Conservation (phyloP, 2,329 filamentous ascomycete genomes). For the Furcasterigmium sp. region DNA sequence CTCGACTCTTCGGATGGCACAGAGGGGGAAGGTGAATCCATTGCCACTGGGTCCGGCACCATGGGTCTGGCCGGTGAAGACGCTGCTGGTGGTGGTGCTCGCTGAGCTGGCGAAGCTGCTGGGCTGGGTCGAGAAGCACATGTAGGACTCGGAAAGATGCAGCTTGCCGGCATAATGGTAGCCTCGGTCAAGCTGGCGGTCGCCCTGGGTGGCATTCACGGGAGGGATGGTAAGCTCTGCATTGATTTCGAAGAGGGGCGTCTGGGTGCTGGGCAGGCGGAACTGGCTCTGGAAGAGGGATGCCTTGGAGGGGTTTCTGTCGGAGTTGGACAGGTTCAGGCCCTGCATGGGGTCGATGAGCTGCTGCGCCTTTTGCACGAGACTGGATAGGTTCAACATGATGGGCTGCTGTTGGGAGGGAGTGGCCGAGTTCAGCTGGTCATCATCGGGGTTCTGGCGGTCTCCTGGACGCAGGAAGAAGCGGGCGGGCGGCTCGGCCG, state of each 20-base stretch:
- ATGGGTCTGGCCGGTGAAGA: conserved; percentile 88
- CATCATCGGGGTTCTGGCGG: conserved; percentile 19
- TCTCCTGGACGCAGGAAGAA: conserved; percentile 9
- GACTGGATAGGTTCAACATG: conserved; percentile 64
- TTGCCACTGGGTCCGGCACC: conserved; percentile 90
- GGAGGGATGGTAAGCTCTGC: conserved; percentile 87
- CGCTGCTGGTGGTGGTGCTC: conserved; percentile 71
- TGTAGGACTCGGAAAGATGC: conserved; percentile 87
- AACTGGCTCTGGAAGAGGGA: conserved; percentile 95
- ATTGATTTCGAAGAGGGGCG: conserved; percentile 91
- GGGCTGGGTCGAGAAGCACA: conserved; percentile 94
- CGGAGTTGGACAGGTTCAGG: conserved; percentile 65
- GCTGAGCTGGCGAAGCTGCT: conserved; percentile 80
- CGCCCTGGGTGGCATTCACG: conserved; percentile 63
- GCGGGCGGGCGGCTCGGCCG: conserved; percentile 4
- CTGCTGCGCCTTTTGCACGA: conserved; percentile 94
- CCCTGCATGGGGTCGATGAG: conserved; percentile 86
- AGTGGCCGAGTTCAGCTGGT: conserved; percentile 18
- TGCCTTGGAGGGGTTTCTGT: conserved; percentile 83
- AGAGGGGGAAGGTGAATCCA: conserved; percentile 91
- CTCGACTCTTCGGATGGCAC: conserved; percentile 86
- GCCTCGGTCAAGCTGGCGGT: conserved; percentile 66
- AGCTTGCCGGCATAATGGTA: conserved; percentile 90
- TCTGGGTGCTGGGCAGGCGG: conserved; percentile 86
- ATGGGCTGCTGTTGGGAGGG: conserved; percentile 17